Evolutionary conservation across 1,284 basidiomycete species (phyloP), one percentile per base, ranked within the genome.

Genomic region (Sanguinoderma infundibulare): DNA sequence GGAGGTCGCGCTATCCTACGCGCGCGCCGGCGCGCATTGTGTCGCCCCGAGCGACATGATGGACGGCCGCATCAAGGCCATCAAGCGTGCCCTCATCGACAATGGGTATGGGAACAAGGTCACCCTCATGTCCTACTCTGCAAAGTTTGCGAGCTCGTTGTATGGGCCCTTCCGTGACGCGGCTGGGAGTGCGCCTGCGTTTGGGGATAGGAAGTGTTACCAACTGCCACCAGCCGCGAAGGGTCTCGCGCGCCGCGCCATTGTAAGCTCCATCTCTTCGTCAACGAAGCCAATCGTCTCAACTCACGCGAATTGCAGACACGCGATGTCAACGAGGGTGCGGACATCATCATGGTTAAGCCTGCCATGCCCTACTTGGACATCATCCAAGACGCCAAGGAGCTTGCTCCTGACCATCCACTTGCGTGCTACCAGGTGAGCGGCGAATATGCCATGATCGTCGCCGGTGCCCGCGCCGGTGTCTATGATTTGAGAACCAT

Each of bases 41-140:
- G 97, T 99, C 61, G 98, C 98, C 1, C 98, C 98, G 2, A 98
- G 95, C 73, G 98, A 99, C 77, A 99, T 99, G 98, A 99, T 99
- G 96, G 98, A 99, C 74, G 97, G 96, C 0, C 83, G 97, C 26
- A 90, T 99, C 62, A 87, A 86, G 60, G 87, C 89, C 9, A 99
- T 99, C 79, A 99, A 98, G 78, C 81, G 87, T 40, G 86, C 83
- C 1, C 81, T 99, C 59, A 92, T 98, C 61, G 87, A 94, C 63
- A 84, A 84, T 40, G 94, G 95, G 14, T 82, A 88, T 53, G 95
- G 88, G 3, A 98, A 97, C 79, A 84, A 87, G 71, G 92, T 94
- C 73, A 92, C 93, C 4, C 82, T 99, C 40, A 99, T 99, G 98
- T 89, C 91, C 51, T 99, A 99, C 76, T 93, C 94, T n/a, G 98